Conservation (phyloP, 2,329 filamentous ascomycete species). For the Claviceps sp. region DNA sequence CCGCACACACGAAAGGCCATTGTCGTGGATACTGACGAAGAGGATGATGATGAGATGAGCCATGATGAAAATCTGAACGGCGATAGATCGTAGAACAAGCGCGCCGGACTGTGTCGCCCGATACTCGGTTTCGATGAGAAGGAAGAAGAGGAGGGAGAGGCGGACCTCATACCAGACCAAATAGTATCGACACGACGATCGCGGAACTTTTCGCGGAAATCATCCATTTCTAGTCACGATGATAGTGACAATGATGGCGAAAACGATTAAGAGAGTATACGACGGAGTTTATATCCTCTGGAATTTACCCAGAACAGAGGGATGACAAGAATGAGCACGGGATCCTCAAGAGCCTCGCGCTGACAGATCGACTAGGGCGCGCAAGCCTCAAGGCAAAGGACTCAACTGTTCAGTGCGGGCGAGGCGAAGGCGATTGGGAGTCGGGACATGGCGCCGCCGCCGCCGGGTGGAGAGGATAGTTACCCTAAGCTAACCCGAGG, state of each 20-base stretch:
- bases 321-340: slow-evolving; percentile 8
- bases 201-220: background rate
- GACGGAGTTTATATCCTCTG: slow-evolving; percentile 2
- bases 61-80: slow-evolving; percentile 12
- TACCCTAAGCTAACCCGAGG: too few species aligned
- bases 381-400: slow-evolving; percentile 7
- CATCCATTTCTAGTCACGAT: slow-evolving; percentile 3
- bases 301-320: slow-evolving; percentile 2
- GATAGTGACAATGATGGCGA: background rate
- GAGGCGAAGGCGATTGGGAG: slow-evolving; percentile 3
- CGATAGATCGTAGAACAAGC: background rate
- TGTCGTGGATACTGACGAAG: slow-evolving; percentile 14
- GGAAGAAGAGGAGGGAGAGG: background rate
- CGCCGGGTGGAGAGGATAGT: too few species aligned
- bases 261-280: slow-evolving; percentile 1
- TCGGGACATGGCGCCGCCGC: too few species aligned
- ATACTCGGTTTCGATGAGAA: slow-evolving; percentile 3
- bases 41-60: slow-evolving; percentile 5
- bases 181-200: background rate
- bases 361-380: slow-evolving; percentile 12
- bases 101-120: background rate
- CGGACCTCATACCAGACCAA: background rate
- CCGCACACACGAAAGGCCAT: slow-evolving; percentile 15
- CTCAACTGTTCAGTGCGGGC: slow-evolving; percentile 9
- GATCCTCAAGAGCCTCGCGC: slow-evolving; percentile 7